Base-by-base conservation (phyloP, 306 rosid genomes). In the Purshia tridentata region DNA sequence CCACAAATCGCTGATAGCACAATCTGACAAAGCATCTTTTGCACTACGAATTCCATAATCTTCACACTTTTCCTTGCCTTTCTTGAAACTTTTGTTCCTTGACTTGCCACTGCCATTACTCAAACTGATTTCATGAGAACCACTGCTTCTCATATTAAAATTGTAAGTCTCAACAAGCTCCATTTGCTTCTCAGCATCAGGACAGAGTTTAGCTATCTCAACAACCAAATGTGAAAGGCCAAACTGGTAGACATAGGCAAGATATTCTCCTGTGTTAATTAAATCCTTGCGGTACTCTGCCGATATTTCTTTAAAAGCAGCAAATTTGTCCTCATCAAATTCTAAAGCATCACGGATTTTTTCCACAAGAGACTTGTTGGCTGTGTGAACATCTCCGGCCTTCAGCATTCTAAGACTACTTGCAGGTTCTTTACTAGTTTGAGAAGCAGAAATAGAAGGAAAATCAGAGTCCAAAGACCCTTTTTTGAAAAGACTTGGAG, bases 331-430 rank as follows among this genome's bases (percentile, higher is more conserved):
- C 80, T 84, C 87, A 69, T 94, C 91, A 87, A 76, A 85, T 63
- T 91, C 96, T 67, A 94, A 93, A 41, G 89, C 94, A 76, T 84
- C 64, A 1, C 85, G 90, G 64, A 94, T 88, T 89, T 88, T 89
- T 67, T 91, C 98, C 62, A 94, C 90, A 77, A 94, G 69, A 54
- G 98, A 84, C 83, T 87, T 89, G 81, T 94, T 94, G 65, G 97
- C 98, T 81, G 90, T 84, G 20, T 91, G 92, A 67, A 91, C 91
- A 70, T 84, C 84, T 52, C 76, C 85, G 56, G 72, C 71, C 5
- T 81, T 86, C 45, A 72, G 75, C 23, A 39, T 37, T 72, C 81
- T 52, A 82, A 60, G 87, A 82, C 80, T 76, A 76, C 81, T 86
- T 5, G 74, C 41, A 74, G 91, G 85, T 55, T 58, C 58, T 82